Conservation (phyloP, 148 eudicot species). For the Hydrangea macrophylla region DNA sequence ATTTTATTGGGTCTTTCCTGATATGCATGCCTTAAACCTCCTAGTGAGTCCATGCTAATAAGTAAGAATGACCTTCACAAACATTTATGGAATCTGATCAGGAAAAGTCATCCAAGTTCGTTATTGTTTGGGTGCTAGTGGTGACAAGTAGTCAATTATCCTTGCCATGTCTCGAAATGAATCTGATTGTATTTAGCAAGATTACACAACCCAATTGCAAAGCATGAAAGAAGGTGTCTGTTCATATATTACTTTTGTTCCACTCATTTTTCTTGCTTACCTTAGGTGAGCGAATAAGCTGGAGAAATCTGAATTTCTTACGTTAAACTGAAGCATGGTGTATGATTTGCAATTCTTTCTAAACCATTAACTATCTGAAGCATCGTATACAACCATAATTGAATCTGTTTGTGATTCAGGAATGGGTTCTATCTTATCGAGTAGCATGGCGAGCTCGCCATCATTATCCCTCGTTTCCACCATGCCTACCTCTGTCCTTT, state of each 20-base stretch:
- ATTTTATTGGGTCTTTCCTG: neutral
- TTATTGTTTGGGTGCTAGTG: too few species aligned
- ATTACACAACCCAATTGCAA: too few species aligned
- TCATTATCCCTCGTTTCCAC: slow-evolving; percentile 65
- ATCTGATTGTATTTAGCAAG: neutral
- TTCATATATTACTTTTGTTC: neutral
- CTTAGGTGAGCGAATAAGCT: neutral
- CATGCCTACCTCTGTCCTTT: slow-evolving; percentile 69
- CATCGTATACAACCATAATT: neutral
- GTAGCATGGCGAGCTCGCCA: slow-evolving; percentile 71
- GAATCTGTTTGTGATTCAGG: slow-evolving; percentile 43
- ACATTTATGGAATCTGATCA: too few species aligned
- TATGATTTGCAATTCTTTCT: neutral
- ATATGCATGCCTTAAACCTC: neutral
- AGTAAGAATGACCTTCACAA: too few species aligned
- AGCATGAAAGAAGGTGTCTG: too few species aligned
- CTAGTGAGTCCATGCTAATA: too few species aligned
- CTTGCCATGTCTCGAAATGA: neutral
- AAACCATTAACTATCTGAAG: neutral
- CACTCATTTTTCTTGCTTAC: neutral
- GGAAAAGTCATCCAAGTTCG: too few species aligned
- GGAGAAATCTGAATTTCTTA: neutral
- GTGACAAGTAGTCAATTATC: neutral
- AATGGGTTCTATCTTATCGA: slow-evolving; percentile 57
- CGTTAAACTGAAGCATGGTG: neutral